These are phyloP conservation scores for Aspergillus incahuasiensis DNA, from an alignment of 495 filamentous ascomycete species.

Conservation along the genomic window DNA sequence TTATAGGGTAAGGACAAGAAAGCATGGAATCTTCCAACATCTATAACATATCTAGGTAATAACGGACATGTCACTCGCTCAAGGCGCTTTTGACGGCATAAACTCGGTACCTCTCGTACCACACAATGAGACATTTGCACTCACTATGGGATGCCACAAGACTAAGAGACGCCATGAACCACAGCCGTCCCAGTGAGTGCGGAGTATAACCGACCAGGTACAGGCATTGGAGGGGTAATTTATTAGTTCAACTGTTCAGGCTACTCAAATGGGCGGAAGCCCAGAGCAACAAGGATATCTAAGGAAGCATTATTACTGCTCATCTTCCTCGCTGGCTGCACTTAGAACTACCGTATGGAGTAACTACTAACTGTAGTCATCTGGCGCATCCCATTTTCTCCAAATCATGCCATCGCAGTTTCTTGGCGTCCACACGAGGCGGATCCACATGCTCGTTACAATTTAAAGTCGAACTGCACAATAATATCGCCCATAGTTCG, in stretches of 20 bases:
- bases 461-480: background rate
- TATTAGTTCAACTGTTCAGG: too few relatives aligned
- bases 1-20: background rate
- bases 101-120: too few relatives aligned
- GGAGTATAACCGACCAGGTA: conserved; percentile 1
- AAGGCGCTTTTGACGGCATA: too few relatives aligned
- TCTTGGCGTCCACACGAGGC: background rate
- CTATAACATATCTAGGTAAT: background rate
- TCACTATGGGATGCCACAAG: too few relatives aligned
- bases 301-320: too few relatives aligned
- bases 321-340: background rate
- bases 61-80: too few relatives aligned
- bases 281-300: too few relatives aligned
- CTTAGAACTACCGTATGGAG: too few relatives aligned
- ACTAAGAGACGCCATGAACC: background rate
- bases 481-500: background rate
- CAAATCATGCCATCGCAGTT: background rate
- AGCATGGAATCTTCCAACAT: background rate
- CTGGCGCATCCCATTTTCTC: background rate
- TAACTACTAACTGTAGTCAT: background rate
- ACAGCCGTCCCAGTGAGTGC: background rate
- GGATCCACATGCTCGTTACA: background rate
- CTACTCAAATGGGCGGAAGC: too few relatives aligned
- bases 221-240: background rate
- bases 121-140: too few relatives aligned